Conservation (phyloP, 352 stramenopile genomes). For the Pythium phragmiticola region DNA sequence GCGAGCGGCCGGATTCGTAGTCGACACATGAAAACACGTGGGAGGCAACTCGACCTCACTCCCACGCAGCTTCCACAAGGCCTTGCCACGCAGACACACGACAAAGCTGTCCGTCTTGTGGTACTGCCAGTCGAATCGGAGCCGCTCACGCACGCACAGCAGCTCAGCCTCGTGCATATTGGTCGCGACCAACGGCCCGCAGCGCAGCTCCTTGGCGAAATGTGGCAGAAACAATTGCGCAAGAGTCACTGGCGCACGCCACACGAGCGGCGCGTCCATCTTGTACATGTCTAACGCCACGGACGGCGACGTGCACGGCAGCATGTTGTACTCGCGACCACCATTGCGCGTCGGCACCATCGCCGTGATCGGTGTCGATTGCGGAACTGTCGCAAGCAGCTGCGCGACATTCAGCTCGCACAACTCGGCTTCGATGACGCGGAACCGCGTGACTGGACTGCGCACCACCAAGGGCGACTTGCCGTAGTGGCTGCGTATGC, state of each 20-base stretch:
- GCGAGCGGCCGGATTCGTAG: neutral
- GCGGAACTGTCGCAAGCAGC: neutral
- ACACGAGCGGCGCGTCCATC: neutral
- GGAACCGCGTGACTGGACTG: slow-evolving; percentile 8
- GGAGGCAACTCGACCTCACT: slow-evolving; percentile 27
- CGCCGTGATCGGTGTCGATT: neutral
- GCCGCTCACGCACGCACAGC: slow-evolving; percentile 9
- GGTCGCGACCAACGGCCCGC: slow-evolving; percentile 4
- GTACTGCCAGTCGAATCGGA: slow-evolving; percentile 43
- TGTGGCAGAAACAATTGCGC: slow-evolving; percentile 7
- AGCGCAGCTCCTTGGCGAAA: slow-evolving; percentile 11
- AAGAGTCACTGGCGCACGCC: slow-evolving; percentile 3
- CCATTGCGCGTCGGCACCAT: neutral
- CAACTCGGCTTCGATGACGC: neutral
- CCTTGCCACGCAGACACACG: slow-evolving; percentile 38
- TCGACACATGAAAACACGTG: slow-evolving; percentile 27
- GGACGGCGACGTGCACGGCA: neutral
- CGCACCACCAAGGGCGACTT: neutral
- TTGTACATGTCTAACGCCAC: slow-evolving; percentile 14
- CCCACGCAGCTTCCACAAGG: slow-evolving; percentile 30
- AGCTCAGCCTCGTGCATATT: slow-evolving; percentile 22
- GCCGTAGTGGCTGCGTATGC: slow-evolving; percentile 9
- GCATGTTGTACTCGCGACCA: neutral
- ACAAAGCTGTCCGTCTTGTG: slow-evolving; percentile 38
- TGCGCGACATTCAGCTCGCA: slow-evolving; percentile 11